Conservation (phyloP, 768 basidiomycete species). For the Phanerochaete carnosa region DNA sequence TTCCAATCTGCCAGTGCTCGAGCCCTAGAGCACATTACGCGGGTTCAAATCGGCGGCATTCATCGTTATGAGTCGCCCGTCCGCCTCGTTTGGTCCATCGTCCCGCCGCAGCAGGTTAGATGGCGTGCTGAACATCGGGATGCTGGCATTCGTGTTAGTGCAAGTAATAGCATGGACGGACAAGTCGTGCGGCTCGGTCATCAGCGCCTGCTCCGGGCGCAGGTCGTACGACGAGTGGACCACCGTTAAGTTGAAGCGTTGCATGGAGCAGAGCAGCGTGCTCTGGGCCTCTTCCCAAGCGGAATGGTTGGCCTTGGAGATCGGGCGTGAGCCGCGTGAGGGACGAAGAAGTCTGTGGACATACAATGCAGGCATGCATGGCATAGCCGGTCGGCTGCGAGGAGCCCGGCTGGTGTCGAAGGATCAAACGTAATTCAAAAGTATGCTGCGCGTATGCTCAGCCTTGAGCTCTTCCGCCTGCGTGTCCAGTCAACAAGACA, state of each 20-base stretch:
- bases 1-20: slow-evolving; percentile 47
- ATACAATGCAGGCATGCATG: slow-evolving; percentile 23
- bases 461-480: slow-evolving; percentile 39
- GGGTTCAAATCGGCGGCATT: no score
- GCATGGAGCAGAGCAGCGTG: slow-evolving; percentile 37
- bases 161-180: slow-evolving; percentile 32
- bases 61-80: not conserved
- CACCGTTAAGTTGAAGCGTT: slow-evolving; percentile 42
- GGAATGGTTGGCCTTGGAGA: slow-evolving; percentile 36
- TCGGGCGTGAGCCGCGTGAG: not conserved
- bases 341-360: not conserved
- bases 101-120: not conserved
- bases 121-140: slow-evolving; percentile 11
- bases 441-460: slow-evolving; percentile 40
- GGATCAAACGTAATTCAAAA: no score
- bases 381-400: slow-evolving; percentile 39
- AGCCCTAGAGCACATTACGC: slow-evolving; percentile 41
- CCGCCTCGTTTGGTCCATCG: slow-evolving; percentile 8
- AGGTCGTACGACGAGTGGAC: slow-evolving; percentile 42
- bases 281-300: slow-evolving; percentile 47
- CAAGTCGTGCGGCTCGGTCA: slow-evolving; percentile 44
- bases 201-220: slow-evolving; percentile 41
- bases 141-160: not conserved
- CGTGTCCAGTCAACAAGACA: not conserved
- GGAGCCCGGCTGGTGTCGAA: slow-evolving; percentile 41